Evolutionary conservation across 2,329 filamentous ascomycete genomes (phyloP).

Genomic region (Pseudocercospora macadamiae): DNA sequence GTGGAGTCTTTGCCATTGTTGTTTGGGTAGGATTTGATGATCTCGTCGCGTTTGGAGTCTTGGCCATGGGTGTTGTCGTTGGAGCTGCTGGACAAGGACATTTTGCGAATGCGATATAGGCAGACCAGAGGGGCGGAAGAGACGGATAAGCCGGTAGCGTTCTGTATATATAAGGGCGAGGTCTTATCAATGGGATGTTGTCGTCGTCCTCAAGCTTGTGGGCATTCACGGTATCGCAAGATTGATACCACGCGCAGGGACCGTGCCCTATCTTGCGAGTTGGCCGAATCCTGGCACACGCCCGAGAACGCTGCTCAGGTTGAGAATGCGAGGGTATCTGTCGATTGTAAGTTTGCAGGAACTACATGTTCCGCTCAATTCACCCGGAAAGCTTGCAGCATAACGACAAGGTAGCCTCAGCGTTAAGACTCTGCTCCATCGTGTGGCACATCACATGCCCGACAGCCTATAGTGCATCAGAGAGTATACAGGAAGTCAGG

Average conservation of each 20-base stretch:
- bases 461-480: no score
- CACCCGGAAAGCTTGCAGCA: not conserved
- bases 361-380: not conserved
- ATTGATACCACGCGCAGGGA: not conserved
- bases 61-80: not conserved
- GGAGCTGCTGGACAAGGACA: not conserved
- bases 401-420: no score
- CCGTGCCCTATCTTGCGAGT: not conserved
- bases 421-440: no score
- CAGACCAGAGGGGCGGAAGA: no score
- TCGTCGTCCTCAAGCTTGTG: no score
- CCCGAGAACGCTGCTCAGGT: no score
- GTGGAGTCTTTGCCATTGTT: not conserved
- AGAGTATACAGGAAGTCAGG: constrained; percentile 34
- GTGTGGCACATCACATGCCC: no score
- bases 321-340: no score
- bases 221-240: no score
- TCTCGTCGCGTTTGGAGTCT: not conserved
- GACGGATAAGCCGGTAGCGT: no score
- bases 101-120: not conserved
- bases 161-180: not conserved
- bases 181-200: not conserved
- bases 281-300: not conserved
- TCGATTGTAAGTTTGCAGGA: no score
- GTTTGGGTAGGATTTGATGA: not conserved